Evolutionary conservation across 805 yeast species (phyloP), one percentile per base, ranked within the genome.

Genomic region (Spathaspora sp.): DNA sequence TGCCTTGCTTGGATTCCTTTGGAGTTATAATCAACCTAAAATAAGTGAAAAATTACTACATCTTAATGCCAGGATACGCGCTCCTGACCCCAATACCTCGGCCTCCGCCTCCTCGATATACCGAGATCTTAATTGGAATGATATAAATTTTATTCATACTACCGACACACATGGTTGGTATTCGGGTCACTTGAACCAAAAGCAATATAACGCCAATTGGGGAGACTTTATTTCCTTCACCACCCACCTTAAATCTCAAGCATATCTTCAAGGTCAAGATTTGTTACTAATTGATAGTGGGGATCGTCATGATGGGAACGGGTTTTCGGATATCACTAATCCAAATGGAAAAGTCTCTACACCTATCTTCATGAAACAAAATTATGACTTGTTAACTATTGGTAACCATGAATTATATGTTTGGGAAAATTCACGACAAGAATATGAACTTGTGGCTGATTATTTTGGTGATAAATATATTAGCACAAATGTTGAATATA

Each of bases 101-200:
- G 32, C 11, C 32, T 10, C 19, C 14, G 17, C 44, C 29, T 16
- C 38, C 35, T 16, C 51, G 12, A 12, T 46, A 9, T 19, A 38
- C 14, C 47, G 94, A 48, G 79, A 80, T n/a, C 60, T 91, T 29
- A 61, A 67, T 10, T 77, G 91, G 79, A 91, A 92, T 0, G 81
- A 85, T 51, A 52, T 94, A 46, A 93, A 94, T 69, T 89, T 94
- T 59, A 61, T 93, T 23, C 98, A 93, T 62, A 92, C 98, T 1
- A 94, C 99, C 0, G 99, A 94, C 61, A 93, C 97, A 1, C 99
- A 94, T 66, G 97, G 94, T 0, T 94, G 99, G 99, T 81, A 87
- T 56, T 84, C 93, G 5, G 97, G 97, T 0, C 99, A 93, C 70
- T 60, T 82, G 40, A 83, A 85, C 57, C 97, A 92, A 65, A 75